Evolutionary conservation across 2,329 filamentous ascomycete genomes (phyloP).

Genomic region (Aschersonia sp.): DNA sequence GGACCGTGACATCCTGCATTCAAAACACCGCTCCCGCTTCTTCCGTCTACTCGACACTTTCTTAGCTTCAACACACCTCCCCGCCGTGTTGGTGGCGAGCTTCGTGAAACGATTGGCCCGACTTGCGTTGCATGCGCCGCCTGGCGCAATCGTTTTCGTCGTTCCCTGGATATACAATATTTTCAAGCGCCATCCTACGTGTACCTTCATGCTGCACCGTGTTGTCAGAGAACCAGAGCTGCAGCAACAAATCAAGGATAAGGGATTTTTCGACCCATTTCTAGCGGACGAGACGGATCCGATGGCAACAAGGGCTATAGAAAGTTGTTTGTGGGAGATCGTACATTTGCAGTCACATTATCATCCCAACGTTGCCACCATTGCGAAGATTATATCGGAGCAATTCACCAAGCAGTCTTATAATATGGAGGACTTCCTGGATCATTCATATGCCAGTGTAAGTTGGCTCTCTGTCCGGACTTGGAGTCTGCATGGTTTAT

Average conservation of each 20-base stretch:
- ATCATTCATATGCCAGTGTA: slow-evolving; percentile 78
- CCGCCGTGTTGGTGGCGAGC: slow-evolving; percentile 77
- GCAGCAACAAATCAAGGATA: slow-evolving; percentile 43
- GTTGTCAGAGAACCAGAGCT: slow-evolving; percentile 43
- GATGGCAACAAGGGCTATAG: slow-evolving; percentile 72
- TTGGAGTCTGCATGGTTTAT: neutral
- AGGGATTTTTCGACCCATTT: slow-evolving; percentile 60
- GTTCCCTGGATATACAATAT: slow-evolving; percentile 94
- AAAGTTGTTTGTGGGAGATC: slow-evolving; percentile 90
- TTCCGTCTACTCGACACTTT: slow-evolving; percentile 88
- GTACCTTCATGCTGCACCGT: slow-evolving; percentile 93
- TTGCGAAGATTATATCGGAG: slow-evolving; percentile 86
- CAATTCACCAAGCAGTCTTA: slow-evolving; percentile 96
- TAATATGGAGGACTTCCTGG: slow-evolving; percentile 91
- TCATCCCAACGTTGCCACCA: slow-evolving; percentile 89
- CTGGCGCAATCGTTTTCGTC: slow-evolving; percentile 74
- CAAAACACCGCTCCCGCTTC: slow-evolving; percentile 84
- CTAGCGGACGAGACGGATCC: slow-evolving; percentile 63
- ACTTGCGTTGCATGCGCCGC: slow-evolving; percentile 74
- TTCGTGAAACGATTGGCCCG: slow-evolving; percentile 90
- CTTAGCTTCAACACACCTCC: slow-evolving; percentile 80
- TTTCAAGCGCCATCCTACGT: slow-evolving; percentile 74
- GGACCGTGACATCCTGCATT: slow-evolving; percentile 75
- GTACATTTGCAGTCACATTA: slow-evolving; percentile 85
- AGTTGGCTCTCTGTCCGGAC: slow-evolving; percentile 17